Percentiles rank a stretch among this genome's conserved stretches.
phyloP scores from a whole-genome alignment of 208 protist species.

The Leishmania guyanensis region DNA sequence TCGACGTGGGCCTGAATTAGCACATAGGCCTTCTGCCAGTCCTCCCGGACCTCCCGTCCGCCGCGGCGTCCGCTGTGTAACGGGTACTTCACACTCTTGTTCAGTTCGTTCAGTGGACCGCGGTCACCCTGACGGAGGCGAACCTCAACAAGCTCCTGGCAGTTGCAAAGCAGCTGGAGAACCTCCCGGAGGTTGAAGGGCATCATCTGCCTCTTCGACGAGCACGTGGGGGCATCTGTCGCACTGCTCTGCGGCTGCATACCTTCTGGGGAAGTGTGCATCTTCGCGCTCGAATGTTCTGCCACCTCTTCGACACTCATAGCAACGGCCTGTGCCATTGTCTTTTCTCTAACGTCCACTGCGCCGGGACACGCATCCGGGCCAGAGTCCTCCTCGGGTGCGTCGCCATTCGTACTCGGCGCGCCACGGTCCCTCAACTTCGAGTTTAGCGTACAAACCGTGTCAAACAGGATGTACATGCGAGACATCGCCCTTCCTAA shows the following conservation, averaged over 20 bases:
- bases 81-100: constrained; percentile 70
- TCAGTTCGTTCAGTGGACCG: constrained; percentile 79
- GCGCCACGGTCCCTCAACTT: constrained; percentile 10
- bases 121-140: constrained; percentile 83
- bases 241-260: not conserved
- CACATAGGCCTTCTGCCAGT: constrained; percentile 91
- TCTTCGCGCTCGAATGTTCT: not conserved
- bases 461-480: constrained; percentile 85
- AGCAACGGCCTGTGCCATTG: not conserved
- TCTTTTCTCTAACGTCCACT: not conserved
- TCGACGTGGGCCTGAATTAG: constrained; percentile 77
- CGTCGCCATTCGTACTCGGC: not conserved
- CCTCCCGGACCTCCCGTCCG: constrained; percentile 78
- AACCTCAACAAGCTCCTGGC: constrained; percentile 72
- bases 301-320: not conserved
- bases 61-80: constrained; percentile 65
- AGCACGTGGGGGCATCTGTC: not conserved
- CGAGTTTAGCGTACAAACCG: constrained; percentile 65
- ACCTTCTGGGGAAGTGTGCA: not conserved
- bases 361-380: not conserved
- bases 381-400: not conserved
- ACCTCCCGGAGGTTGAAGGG: constrained; percentile 29
- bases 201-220: not conserved
- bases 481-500: constrained; percentile 59
- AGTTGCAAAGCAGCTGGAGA: constrained; percentile 62